These are phyloP conservation scores for Aspergillus floridensis DNA, from an alignment of 2,329 filamentous ascomycete genomes.

Conservation along the genomic window DNA sequence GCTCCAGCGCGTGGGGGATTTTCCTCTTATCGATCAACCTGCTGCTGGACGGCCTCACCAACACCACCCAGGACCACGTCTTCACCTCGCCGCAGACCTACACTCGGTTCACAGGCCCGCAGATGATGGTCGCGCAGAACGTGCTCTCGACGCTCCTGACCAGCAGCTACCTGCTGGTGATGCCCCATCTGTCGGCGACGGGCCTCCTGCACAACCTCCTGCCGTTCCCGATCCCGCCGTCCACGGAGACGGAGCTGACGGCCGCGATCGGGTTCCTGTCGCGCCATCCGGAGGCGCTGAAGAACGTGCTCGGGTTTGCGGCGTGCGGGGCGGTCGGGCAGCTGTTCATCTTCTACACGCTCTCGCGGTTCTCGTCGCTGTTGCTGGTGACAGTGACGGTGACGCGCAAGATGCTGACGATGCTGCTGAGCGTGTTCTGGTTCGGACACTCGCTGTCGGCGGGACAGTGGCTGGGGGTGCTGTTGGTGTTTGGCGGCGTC, in stretches of 20 bases:
- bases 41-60: conserved; percentile 92
- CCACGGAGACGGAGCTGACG: conserved; percentile 70
- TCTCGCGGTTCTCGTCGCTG: conserved; percentile 86
- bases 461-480: conserved; percentile 95
- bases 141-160: conserved; percentile 80
- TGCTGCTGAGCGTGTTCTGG: conserved; percentile 92
- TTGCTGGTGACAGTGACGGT: conserved; percentile 95
- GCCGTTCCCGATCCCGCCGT: conserved; percentile 57
- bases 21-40: conserved; percentile 84
- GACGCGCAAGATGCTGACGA: conserved; percentile 98
- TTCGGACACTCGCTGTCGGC: conserved; percentile 82
- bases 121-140: conserved; percentile 99
- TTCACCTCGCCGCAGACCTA: conserved; percentile 65
- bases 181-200: conserved; percentile 74
- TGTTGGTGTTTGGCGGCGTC: conserved; percentile 90
- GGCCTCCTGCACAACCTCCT: conserved; percentile 63
- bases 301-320: conserved; percentile 85
- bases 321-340: conserved; percentile 89
- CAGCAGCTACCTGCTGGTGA: conserved; percentile 69
- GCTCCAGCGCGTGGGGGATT: conserved; percentile 67
- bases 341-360: conserved; percentile 95
- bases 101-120: conserved; percentile 79
- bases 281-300: conserved; percentile 75
- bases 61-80: conserved; percentile 94
- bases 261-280: conserved; percentile 79